phyloP scores from a whole-genome alignment of 257 asterid genomes.

The Solanum okadae region DNA sequence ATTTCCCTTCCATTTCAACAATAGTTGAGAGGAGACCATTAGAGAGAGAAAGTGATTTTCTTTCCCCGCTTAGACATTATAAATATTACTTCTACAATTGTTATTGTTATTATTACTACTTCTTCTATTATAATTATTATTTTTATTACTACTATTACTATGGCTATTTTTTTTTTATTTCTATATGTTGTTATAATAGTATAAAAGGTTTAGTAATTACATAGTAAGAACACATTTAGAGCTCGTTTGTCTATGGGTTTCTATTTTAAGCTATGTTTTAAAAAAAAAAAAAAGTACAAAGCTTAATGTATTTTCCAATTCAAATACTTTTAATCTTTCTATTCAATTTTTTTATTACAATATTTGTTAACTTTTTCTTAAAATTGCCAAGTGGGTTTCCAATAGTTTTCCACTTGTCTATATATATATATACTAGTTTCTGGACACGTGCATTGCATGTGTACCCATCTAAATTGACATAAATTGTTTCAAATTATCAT shows the following conservation, averaged over 20 bases:
- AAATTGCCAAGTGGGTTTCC: not conserved
- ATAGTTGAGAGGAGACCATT: not conserved
- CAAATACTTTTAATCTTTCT: not conserved
- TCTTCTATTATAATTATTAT: no score
- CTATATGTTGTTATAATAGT: no score
- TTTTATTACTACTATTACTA: not conserved
- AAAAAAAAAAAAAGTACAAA: no score
- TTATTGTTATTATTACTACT: not conserved
- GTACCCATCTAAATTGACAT: no score
- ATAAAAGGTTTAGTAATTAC: not conserved
- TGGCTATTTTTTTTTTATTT: no score
- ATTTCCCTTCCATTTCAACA: not conserved
- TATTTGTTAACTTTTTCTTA: not conserved
- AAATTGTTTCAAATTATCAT: no score
- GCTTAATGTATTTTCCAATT: no score
- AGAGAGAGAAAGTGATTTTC: not conserved
- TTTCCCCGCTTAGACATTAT: no score
- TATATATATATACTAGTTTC: no score
- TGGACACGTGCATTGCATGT: no score
- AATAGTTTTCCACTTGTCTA: not conserved
- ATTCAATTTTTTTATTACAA: no score
- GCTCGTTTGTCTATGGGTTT: not conserved
- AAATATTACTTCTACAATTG: not conserved
- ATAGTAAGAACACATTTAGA: not conserved
- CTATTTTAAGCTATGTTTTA: not conserved